Evolutionary conservation across 202 grass and related monocot species (phyloP), one percentile per base, ranked within the genome.

Genomic region (Brachypodium distachyon): DNA sequence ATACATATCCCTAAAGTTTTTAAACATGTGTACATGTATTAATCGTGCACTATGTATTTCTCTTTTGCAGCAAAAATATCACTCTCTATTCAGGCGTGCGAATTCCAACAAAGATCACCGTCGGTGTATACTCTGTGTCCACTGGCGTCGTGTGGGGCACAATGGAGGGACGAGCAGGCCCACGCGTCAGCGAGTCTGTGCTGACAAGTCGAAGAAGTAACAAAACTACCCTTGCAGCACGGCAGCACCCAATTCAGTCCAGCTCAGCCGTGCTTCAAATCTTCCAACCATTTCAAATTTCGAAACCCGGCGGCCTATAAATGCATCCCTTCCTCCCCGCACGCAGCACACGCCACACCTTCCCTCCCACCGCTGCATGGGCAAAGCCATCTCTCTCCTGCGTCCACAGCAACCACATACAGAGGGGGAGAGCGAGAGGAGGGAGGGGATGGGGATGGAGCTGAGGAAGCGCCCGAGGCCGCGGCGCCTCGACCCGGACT

Each of bases 231-330:
- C 59, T 38, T 3, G 41, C 29, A 12, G 21, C 56, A 58, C 55
- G 2, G 12, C 51, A 3, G 4, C 11, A n/a, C n/a, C n/a, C n/a
- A n/a, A n/a, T n/a, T n/a, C 25, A 36, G 46, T 1, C 31, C 19
- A 13, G 14, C 73, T 33, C n/a, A 3, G 56, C 56, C 4, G 14
- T 40, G 61, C 47, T 54, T 59, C 72, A 74, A 10, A 67, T 23
- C 70, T 21, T 32, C 51, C 81, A 78, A 29, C 78, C 87, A 86
- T 84, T 86, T 93, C 75, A 77, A 93, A 88, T 82, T 93, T 93
- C 81, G 61, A 84, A 93, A 80, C 39, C 23, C 37, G 10, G 67
- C 66, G 72, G 37, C 79, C 37, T 88, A 88, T 72, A 83, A 82
- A 90, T 16, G 27, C 70, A 32, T 18, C 33, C 38, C 19, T 44